Percentiles rank a stretch among this genome's conserved stretches.
These are phyloP conservation scores for Cinnamomum micranthum DNA, from an alignment of 164 flowering plant species.

Conservation along the genomic window DNA sequence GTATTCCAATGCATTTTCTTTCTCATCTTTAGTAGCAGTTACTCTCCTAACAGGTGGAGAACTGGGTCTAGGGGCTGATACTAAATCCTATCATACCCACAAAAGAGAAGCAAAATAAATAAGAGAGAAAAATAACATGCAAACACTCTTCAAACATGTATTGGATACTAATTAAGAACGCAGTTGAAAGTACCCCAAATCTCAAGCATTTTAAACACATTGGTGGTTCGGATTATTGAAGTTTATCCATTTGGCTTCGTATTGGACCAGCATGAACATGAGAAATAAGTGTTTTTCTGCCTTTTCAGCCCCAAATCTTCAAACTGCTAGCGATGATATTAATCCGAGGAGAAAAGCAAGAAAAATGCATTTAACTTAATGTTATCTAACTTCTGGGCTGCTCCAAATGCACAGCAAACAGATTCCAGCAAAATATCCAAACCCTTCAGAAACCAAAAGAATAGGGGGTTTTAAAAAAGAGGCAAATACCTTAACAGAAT, in stretches of 20 bases:
- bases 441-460: background rate
- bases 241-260: background rate
- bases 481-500: slow-evolving; percentile 62
- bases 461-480: background rate
- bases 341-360: background rate
- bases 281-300: background rate
- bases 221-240: background rate
- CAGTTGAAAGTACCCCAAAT: background rate
- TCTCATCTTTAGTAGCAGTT: slow-evolving; percentile 84
- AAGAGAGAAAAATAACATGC: background rate
- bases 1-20: slow-evolving; percentile 91
- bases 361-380: too few species aligned
- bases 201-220: background rate
- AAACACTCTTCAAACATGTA: background rate
- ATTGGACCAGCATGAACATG: background rate
- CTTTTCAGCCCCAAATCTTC: background rate
- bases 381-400: too few species aligned
- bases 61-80: slow-evolving; percentile 93
- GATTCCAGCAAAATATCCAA: background rate
- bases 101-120: background rate
- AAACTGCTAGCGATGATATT: background rate
- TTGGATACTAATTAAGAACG: background rate
- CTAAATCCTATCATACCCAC: slow-evolving; percentile 54
- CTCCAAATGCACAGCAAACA: background rate
- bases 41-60: slow-evolving; percentile 87